Evolutionary conservation across 345 rosid genomes (phyloP).

Genomic region (Aethionema arabicum): DNA sequence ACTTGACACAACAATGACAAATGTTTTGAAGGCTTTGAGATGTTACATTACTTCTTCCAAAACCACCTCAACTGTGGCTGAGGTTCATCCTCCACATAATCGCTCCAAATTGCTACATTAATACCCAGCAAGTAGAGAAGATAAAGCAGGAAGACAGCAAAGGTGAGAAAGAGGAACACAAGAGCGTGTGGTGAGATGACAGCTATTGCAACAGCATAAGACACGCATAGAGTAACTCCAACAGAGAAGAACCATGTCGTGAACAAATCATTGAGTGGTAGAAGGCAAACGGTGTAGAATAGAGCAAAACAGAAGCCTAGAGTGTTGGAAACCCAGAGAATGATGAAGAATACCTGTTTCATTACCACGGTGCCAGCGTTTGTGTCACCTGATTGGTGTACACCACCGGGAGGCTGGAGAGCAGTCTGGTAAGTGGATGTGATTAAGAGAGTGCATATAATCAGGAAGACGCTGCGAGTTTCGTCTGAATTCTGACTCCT

Average conservation of each 20-base stretch:
- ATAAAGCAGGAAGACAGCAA: slow-evolving; percentile 3
- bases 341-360: too few species aligned
- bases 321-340: too few species aligned
- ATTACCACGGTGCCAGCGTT: too few species aligned
- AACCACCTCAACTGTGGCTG: neutral
- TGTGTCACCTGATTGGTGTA: too few species aligned
- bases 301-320: too few species aligned
- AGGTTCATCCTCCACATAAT: neutral
- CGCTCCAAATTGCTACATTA: neutral
- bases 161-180: neutral
- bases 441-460: too few species aligned
- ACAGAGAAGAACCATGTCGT: slow-evolving; percentile 4
- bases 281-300: too few species aligned
- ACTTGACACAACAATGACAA: neutral
- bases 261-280: neutral
- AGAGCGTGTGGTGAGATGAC: slow-evolving; percentile 15
- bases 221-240: slow-evolving; percentile 8
- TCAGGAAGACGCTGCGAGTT: too few species aligned
- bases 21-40: neutral
- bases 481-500: too few species aligned
- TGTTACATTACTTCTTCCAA: neutral
- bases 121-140: neutral
- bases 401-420: too few species aligned
- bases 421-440: too few species aligned
- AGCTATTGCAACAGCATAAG: slow-evolving; percentile 14